phyloP scores from a whole-genome alignment of 164 flowering plant species.

The Magnolia officinalis region DNA sequence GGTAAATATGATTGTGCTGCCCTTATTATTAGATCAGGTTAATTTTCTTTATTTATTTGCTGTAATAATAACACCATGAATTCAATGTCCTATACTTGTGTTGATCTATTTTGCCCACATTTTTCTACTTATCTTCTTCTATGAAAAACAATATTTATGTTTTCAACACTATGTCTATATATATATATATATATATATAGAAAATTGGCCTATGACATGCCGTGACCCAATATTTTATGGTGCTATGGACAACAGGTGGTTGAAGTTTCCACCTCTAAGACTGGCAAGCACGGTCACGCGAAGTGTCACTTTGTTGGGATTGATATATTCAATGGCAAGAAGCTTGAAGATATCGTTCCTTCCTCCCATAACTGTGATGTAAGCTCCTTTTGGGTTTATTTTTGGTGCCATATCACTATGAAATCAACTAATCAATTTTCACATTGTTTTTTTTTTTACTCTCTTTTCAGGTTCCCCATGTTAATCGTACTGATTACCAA shows the following conservation, averaged over 20 bases:
- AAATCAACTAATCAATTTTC: neutral
- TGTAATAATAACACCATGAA: too few species aligned
- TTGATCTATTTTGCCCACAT: too few species aligned
- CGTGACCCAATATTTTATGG: too few species aligned
- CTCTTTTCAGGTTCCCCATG: constrained; percentile 48
- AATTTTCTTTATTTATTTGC: too few species aligned
- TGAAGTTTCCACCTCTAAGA: constrained; percentile 55
- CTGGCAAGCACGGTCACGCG: constrained; percentile 59
- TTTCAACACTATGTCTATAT: too few species aligned
- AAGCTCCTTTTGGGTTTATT: neutral
- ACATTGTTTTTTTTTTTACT: neutral
- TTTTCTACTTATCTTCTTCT: too few species aligned
- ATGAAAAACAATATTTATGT: too few species aligned
- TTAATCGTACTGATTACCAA: constrained; percentile 53
- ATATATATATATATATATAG: too few species aligned
- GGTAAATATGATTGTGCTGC: too few species aligned
- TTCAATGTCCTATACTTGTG: too few species aligned
- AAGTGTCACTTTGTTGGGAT: constrained; percentile 55
- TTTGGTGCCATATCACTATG: neutral
- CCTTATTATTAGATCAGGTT: too few species aligned
- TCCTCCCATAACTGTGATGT: constrained; percentile 75
- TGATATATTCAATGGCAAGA: constrained; percentile 54
- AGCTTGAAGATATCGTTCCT: constrained; percentile 71
- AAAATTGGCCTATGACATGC: too few species aligned
- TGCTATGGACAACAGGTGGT: constrained; percentile 31